Base-by-base conservation (phyloP, 352 stramenopile genomes). In the Pythium guiyangense region DNA sequence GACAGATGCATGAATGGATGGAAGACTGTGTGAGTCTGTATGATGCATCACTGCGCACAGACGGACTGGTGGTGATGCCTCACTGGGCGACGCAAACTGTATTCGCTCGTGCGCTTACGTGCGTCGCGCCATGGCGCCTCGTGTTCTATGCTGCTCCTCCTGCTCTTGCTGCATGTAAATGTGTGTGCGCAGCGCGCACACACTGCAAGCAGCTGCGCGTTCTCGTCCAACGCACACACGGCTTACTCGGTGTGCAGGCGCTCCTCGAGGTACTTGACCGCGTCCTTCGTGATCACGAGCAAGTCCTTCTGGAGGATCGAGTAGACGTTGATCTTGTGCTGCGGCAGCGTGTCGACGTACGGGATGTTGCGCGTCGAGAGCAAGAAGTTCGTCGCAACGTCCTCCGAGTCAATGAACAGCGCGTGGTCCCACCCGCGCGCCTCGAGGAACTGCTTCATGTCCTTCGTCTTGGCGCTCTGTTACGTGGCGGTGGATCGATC, bases 311-410 rank as follows among this genome's bases (percentile, higher is more conserved):
- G 79, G 67, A 95, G 57, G 70, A 95, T 93, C 66, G 85, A 91
- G 77, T 95, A 95, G 42, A 93, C 83, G 67, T 93, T 95, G 70
- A 95, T 84, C 78, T 93, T 92, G 70, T 90, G 72, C 74, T 92
- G 79, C 67, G 81, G 72, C 44, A 95, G 67, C 57, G 81, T 85
- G 66, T 90, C 84, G 43, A 95, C 77, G 69, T 88, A 83, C 52
- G 83, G 80, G 61, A 95, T 81, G 77, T 95, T 95, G 65, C 83
- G 76, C 49, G 81, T 93, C n/a, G 80, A 77, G 45, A 92, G 66
- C 65, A 84, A 37, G 29, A 95, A 93, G 70, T 86, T 90, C 51
- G 72, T 78, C 22, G 76, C 72, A 34, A 90, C 73, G 46, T 92
- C 78, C 50, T 84, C 73, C 48, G 81, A 76, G 50, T 88, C 83